A percentile compares a stretch with the other conserved stretches of the same genome.
phyloP scores from a whole-genome alignment of 2,329 filamentous ascomycete species.

The Ceratocystis colombiana region DNA sequence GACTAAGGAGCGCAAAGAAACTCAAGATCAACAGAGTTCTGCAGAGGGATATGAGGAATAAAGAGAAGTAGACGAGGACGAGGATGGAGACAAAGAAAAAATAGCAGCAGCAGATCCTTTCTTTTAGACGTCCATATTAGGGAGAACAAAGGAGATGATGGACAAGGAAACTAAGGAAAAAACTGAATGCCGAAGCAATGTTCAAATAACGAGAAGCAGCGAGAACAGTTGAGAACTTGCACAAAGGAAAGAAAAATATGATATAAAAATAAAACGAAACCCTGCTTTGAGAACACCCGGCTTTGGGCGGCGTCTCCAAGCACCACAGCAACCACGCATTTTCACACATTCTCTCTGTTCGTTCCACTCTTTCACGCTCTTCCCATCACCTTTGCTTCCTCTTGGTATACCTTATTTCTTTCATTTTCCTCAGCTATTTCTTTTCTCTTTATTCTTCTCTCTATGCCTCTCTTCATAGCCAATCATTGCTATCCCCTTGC shows the following conservation, averaged over 20 bases:
- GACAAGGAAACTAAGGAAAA: background rate
- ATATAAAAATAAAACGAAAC: background rate
- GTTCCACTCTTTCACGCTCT: background rate
- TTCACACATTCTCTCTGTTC: no score
- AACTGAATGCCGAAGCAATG: background rate
- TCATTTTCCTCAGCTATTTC: background rate
- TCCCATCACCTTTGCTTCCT: background rate
- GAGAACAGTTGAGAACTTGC: no score
- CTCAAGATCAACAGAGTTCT: slow-evolving; percentile 2
- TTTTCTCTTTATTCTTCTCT: background rate
- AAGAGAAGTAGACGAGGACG: background rate
- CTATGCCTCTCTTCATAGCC: background rate
- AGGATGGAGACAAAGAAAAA: background rate
- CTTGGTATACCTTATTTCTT: background rate
- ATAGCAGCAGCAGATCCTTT: background rate
- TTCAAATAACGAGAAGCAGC: no score
- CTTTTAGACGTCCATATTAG: background rate
- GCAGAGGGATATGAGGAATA: background rate
- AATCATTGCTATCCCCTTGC: background rate
- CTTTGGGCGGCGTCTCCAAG: background rate
- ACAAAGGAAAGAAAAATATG: slow-evolving; percentile 3
- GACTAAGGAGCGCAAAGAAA: background rate
- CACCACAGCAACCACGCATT: background rate
- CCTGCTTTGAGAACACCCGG: background rate
- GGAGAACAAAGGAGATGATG: background rate